phyloP scores from a whole-genome alignment of 371 early-diverging fungal species.

The Paraphysoderma sedebokerense region DNA sequence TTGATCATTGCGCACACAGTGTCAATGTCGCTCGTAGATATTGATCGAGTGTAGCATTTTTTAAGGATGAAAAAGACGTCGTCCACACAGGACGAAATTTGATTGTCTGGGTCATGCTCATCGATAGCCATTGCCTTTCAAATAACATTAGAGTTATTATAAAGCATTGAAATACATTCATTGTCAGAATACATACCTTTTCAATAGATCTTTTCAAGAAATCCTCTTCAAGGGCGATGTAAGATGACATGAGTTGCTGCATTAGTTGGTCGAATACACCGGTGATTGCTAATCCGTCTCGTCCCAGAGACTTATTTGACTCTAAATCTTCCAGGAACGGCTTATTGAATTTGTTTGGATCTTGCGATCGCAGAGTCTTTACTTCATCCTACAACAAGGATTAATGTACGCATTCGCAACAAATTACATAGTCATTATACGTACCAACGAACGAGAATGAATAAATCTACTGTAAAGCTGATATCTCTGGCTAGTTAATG shows the following conservation, averaged over 20 bases:
- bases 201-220: constrained; percentile 50
- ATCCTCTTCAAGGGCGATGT: constrained; percentile 28
- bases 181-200: constrained; percentile 49
- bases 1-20: constrained; percentile 41
- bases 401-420: background rate
- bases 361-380: background rate
- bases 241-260: constrained; percentile 10
- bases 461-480: constrained; percentile 61
- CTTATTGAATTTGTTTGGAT: too few species aligned
- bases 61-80: constrained; percentile 82
- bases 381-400: constrained; percentile 1
- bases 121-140: constrained; percentile 33
- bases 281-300: constrained; percentile 1
- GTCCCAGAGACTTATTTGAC: constrained; percentile 3
- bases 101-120: constrained; percentile 27
- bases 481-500: constrained; percentile 54
- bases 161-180: too few species aligned
- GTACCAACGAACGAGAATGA: constrained; percentile 32
- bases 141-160: background rate
- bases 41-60: constrained; percentile 45
- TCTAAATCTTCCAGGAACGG: too few species aligned
- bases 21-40: constrained; percentile 52
- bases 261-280: constrained; percentile 8
- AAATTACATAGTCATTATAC: background rate
- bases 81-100: constrained; percentile 68